These are phyloP conservation scores for Exophiala bonariae DNA, from an alignment of 2,329 filamentous ascomycete genomes.

Conservation along the genomic window DNA sequence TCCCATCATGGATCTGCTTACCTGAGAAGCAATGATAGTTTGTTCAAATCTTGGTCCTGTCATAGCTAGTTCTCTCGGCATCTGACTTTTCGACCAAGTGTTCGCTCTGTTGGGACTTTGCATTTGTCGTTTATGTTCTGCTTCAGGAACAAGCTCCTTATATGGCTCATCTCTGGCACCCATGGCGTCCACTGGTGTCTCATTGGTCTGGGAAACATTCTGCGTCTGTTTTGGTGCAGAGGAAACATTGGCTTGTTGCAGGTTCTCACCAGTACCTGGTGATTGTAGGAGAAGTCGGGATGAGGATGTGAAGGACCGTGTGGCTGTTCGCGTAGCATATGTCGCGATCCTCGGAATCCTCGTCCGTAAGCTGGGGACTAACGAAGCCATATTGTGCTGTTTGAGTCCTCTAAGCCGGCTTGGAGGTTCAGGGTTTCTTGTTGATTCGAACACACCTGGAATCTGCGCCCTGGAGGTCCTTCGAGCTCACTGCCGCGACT, in stretches of 20 bases:
- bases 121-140: constrained; percentile 57
- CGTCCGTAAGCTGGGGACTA: constrained; percentile 15
- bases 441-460: background rate
- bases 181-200: constrained; percentile 51
- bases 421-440: no score
- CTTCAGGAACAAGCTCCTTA: constrained; percentile 56
- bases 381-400: constrained; percentile 16
- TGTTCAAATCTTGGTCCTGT: constrained; percentile 94
- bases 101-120: constrained; percentile 85
- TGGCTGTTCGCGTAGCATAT: constrained; percentile 63
- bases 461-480: constrained; percentile 2
- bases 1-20: constrained; percentile 46
- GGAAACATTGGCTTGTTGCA: constrained; percentile 57
- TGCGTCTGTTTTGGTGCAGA: constrained; percentile 50
- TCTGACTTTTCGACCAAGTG: constrained; percentile 85
- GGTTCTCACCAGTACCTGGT: constrained; percentile 36
- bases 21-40: constrained; percentile 90
- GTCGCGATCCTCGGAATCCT: constrained; percentile 38
- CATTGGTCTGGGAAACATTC: constrained; percentile 64
- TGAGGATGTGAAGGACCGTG: constrained; percentile 51
- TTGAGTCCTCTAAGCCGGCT: no score
- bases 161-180: constrained; percentile 52
- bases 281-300: constrained; percentile 24
- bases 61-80: constrained; percentile 80
- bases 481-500: constrained; percentile 5